phyloP scores from a whole-genome alignment of 2,329 filamentous ascomycete species.

The Lecanoromycetidae sp. region DNA sequence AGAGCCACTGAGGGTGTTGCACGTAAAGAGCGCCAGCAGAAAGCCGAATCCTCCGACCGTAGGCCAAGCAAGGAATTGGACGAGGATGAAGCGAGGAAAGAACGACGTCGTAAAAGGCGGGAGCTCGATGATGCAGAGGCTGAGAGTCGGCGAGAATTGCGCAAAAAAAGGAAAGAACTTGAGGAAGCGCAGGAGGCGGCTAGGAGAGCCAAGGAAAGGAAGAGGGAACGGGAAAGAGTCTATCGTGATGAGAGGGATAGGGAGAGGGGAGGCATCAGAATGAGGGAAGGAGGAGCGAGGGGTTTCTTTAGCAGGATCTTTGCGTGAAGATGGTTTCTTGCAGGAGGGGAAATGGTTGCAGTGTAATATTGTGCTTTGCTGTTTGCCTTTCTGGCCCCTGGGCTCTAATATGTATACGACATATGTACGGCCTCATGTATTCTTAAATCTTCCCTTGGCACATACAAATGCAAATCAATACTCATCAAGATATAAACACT shows the following conservation, averaged over 20 bases:
- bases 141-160: conserved; percentile 7
- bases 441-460: too few relatives aligned
- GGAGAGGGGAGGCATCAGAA: not conserved
- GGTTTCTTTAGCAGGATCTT: conserved; percentile 7
- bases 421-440: too few relatives aligned
- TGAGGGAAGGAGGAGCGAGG: not conserved
- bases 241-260: conserved; percentile 8
- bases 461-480: too few relatives aligned
- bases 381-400: too few relatives aligned
- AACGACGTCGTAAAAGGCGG: conserved; percentile 9
- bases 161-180: conserved; percentile 11
- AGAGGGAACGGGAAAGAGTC: conserved; percentile 7
- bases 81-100: conserved; percentile 12
- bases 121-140: conserved; percentile 13
- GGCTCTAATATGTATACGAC: too few relatives aligned
- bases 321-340: conserved; percentile 1
- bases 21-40: conserved; percentile 6
- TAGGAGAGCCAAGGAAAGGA: conserved; percentile 9
- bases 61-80: conserved; percentile 5
- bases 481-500: too few relatives aligned
- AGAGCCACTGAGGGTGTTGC: not conserved
- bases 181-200: conserved; percentile 9
- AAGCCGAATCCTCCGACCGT: conserved; percentile 1
- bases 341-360: too few relatives aligned
- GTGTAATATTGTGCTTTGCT: too few relatives aligned